These are phyloP conservation scores for Thuja plicata DNA, from an alignment of 83 land plant species.

Conservation along the genomic window DNA sequence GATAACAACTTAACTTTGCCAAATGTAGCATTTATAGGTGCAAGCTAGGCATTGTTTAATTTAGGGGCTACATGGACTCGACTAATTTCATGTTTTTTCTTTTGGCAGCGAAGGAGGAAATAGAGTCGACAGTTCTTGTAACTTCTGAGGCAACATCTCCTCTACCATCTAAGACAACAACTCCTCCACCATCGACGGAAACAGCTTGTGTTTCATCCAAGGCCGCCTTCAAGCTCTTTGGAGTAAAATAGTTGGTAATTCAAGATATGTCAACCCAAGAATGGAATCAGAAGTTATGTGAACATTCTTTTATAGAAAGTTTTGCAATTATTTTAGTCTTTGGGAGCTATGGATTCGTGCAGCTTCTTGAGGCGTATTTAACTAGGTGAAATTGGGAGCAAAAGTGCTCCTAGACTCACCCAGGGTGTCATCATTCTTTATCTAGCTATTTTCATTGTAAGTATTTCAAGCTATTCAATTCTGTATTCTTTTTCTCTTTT, in stretches of 20 bases:
- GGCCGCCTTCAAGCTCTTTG: not conserved
- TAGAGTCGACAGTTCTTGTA: not conserved
- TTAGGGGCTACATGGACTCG: not conserved
- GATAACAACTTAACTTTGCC: not conserved
- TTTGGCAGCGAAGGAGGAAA: not conserved
- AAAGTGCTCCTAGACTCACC: not conserved
- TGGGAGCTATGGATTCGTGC: not conserved
- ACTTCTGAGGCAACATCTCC: not conserved
- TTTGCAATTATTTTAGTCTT: not conserved
- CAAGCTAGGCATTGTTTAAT: not conserved
- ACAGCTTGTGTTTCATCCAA: not conserved
- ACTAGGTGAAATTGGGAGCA: not conserved
- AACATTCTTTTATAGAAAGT: not conserved
- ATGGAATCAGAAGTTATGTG: not conserved
- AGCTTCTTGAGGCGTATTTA: not conserved
- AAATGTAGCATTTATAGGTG: not conserved
- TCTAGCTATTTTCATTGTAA: not conserved
- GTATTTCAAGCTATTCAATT: not conserved
- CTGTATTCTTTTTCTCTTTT: not conserved
- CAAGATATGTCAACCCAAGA: not conserved
- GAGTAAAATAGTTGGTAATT: not conserved
- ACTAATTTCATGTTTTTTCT: not conserved
- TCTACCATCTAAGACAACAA: not conserved
- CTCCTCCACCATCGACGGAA: not conserved
- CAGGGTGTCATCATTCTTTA: not conserved